Evolutionary conservation across 768 basidiomycete genomes (phyloP).

Genomic region (Boletus eberwhitei): DNA sequence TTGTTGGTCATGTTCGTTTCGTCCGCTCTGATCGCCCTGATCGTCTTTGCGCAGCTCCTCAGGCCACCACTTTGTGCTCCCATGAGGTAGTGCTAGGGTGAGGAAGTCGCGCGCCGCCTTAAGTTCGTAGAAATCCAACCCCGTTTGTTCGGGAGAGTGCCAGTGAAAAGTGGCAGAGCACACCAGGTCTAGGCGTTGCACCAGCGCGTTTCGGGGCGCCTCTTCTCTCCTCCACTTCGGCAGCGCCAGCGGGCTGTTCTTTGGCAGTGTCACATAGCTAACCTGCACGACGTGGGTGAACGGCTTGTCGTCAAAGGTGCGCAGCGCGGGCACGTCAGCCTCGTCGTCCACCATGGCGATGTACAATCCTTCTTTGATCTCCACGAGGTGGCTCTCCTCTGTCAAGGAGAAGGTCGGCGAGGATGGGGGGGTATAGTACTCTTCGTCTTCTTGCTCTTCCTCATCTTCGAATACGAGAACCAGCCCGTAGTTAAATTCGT

Average conservation of each 20-base stretch:
- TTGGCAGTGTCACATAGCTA: not conserved
- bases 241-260: not conserved
- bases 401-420: not conserved
- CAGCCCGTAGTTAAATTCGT: not conserved
- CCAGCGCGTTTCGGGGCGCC: not conserved
- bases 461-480: constrained; percentile 8
- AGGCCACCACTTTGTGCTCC: not conserved
- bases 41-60: not conserved
- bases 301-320: constrained; percentile 2
- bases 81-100: constrained; percentile 37
- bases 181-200: not conserved
- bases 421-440: not conserved
- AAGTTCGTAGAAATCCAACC: constrained; percentile 35
- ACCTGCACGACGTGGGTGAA: constrained; percentile 25
- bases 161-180: not conserved
- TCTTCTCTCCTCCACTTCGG: not conserved
- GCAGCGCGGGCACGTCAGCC: constrained; percentile 4
- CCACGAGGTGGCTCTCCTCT: constrained; percentile 6
- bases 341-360: constrained; percentile 20
- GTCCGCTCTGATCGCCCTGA: too few relatives aligned
- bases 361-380: constrained; percentile 12
- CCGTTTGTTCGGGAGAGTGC: constrained; percentile 5
- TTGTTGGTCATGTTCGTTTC: not conserved
- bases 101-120: constrained; percentile 43
- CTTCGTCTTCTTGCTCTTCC: not conserved